Percentiles rank a stretch among this genome's conserved stretches.
Evolutionary conservation across 768 basidiomycete genomes (phyloP).

Genomic region (Naganishia onofrii): DNA sequence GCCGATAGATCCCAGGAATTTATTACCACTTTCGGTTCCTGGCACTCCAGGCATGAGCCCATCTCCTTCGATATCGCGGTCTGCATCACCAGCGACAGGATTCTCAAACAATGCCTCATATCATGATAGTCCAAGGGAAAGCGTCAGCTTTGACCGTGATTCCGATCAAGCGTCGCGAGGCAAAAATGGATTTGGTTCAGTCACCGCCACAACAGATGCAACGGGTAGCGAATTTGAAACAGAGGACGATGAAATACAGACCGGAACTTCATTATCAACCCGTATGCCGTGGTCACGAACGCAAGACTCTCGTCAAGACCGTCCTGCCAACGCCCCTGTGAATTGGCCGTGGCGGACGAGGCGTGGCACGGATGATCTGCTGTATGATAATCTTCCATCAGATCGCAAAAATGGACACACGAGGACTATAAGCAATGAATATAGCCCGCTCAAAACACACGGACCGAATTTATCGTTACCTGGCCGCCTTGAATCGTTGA

Average conservation of each 20-base stretch:
- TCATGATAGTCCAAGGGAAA: slow-evolving; percentile 4
- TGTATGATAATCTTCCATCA: not conserved
- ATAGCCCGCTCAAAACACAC: slow-evolving; percentile 13
- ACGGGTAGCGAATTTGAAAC: slow-evolving; percentile 18
- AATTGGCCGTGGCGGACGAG: slow-evolving; percentile 19
- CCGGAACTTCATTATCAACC: not conserved
- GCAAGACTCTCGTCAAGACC: not conserved
- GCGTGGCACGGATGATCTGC: not conserved
- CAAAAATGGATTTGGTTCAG: not conserved
- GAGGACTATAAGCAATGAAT: slow-evolving; percentile 7
- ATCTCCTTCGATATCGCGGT: slow-evolving; percentile 17
- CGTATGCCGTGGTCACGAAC: slow-evolving; percentile 5
- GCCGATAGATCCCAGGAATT: slow-evolving; percentile 4
- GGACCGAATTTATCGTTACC: slow-evolving; percentile 1
- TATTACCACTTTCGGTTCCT: not conserved
- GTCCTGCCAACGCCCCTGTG: not conserved
- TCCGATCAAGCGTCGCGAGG: not conserved
- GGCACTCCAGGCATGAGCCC: not conserved
- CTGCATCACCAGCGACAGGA: slow-evolving; percentile 3
- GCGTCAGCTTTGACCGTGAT: not conserved
- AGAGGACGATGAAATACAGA: slow-evolving; percentile 3
- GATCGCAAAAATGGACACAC: slow-evolving; percentile 5
- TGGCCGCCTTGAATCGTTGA: not conserved
- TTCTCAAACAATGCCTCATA: slow-evolving; percentile 1
- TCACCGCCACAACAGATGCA: not conserved